Evolutionary conservation across 129 eudicot species (phyloP).

Genomic region (Centaurea solstitialis): DNA sequence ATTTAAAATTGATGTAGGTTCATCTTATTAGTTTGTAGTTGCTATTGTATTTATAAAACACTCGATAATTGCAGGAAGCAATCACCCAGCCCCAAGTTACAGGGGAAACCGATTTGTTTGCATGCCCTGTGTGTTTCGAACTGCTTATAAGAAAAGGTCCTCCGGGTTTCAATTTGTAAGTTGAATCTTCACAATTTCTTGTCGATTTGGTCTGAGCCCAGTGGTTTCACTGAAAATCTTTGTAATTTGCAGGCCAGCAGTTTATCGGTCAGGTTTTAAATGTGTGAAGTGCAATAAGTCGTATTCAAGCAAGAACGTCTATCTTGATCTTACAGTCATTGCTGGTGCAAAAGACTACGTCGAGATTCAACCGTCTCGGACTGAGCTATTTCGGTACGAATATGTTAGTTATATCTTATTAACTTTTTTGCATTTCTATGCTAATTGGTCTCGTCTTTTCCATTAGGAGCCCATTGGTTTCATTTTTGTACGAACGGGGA

Average conservation of each 20-base stretch:
- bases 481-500: constrained; percentile 90
- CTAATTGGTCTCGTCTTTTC: background rate
- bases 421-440: background rate
- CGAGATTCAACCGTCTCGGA: constrained; percentile 70
- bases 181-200: background rate
- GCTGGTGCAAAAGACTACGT: constrained; percentile 80
- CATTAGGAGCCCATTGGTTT: constrained; percentile 85
- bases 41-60: background rate
- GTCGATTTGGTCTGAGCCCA: background rate
- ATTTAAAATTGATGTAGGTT: background rate
- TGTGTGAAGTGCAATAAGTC: constrained; percentile 75
- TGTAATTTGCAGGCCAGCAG: constrained; percentile 66
- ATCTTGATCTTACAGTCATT: constrained; percentile 89
- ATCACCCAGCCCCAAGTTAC: constrained; percentile 36
- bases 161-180: constrained; percentile 94
- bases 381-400: constrained; percentile 82
- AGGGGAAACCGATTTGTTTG: constrained; percentile 56
- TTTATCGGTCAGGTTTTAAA: constrained; percentile 87
- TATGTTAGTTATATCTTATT: background rate
- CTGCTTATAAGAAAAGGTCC: constrained; percentile 94
- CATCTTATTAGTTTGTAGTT: background rate
- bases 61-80: constrained; percentile 43
- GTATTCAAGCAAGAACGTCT: constrained; percentile 90
- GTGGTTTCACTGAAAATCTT: constrained; percentile 11
- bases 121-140: constrained; percentile 91